Evolutionary conservation across 1,139 yeast species (phyloP), one percentile per base, ranked within the genome.

Genomic region (Nakaseomyces uthaithaninus): DNA sequence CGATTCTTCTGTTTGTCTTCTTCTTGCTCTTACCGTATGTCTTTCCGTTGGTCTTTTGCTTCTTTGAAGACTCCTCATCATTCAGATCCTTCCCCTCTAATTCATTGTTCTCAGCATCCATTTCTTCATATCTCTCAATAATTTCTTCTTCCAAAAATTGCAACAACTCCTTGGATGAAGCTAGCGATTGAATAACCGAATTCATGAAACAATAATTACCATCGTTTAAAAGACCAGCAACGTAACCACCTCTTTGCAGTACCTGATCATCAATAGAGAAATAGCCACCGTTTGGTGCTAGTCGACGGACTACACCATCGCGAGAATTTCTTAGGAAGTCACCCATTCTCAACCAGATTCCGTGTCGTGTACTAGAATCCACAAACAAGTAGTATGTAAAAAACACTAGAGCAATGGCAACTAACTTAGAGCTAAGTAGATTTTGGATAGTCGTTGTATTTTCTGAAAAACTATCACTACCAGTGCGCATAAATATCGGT

Each of bases 171-270:
- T 72, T 68, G 1, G 93, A 80, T 0, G 94, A 80, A 0, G 95
- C 89, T 47, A 87, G 65, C 11, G 86, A 74, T 60, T 87, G 96
- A 27, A 87, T 66, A 1, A 87, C 95, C 16, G 87, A 78, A 61
- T 87, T 87, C 94, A 87, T 86, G 53, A 87, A 87, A 59, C 96
- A 87, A 0, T 95, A 85, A 55, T 87, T 87, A 11, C 95, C 95
- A 49, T 86, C 95, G 60, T 87, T 87, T 46, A 76, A 72, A 33
- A 87, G 68, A 1, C 96, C 96, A 19, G 95, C 95, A 27, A 85
- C 72, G 46, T 73, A 75, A 3, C 89, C 89, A 45, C 91, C 91
- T n/a, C 51, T 48, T 30, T 49, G 45, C n/a, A 54, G 34, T 25
- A 55, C 48, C 11, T 33, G 37, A 11, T 50, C 52, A 23, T 55